Conservation (phyloP, 352 stramenopile species). For the Phytopythium boreale region DNA sequence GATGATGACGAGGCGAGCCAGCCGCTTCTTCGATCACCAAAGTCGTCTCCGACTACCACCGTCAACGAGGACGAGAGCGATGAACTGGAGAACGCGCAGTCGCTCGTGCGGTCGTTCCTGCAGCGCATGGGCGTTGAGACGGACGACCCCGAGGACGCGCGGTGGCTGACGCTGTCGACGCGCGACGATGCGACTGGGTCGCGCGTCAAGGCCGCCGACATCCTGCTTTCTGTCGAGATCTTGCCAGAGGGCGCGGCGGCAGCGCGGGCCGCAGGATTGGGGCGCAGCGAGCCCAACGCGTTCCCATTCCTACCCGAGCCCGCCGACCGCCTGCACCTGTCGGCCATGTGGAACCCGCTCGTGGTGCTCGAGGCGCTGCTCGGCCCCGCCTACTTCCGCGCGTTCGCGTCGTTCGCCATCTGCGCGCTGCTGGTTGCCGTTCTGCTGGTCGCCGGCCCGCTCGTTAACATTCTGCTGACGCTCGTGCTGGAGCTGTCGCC, state of each 20-base stretch:
- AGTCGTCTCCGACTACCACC: slow-evolving; percentile 2
- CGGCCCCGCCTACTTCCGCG: slow-evolving; percentile 67
- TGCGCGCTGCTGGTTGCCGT: slow-evolving; percentile 54
- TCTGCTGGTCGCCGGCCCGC: slow-evolving; percentile 62
- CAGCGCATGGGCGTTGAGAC: slow-evolving; percentile 66
- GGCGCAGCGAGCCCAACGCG: slow-evolving; percentile 75
- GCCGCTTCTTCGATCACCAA: slow-evolving; percentile 8
- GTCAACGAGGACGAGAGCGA: slow-evolving; percentile 21
- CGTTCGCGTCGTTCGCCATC: slow-evolving; percentile 62
- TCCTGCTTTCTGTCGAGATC: slow-evolving; percentile 76
- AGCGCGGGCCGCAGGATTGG: slow-evolving; percentile 63
- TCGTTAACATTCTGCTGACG: slow-evolving; percentile 69
- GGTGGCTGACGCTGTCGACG: slow-evolving; percentile 73
- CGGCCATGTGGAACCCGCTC: slow-evolving; percentile 81
- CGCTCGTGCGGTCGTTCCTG: slow-evolving; percentile 70
- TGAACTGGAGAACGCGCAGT: slow-evolving; percentile 62
- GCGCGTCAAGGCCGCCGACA: slow-evolving; percentile 54
- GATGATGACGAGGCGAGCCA: background rate
- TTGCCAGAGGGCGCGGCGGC: slow-evolving; percentile 52
- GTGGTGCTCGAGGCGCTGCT: slow-evolving; percentile 77
- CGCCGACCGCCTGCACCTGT: slow-evolving; percentile 68
- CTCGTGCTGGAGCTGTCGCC: slow-evolving; percentile 58
- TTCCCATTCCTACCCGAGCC: slow-evolving; percentile 74
- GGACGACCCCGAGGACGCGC: slow-evolving; percentile 71
- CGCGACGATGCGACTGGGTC: slow-evolving; percentile 55